Conservation (phyloP, 768 basidiomycete genomes). For the Rhizopogon vinicolor region DNA sequence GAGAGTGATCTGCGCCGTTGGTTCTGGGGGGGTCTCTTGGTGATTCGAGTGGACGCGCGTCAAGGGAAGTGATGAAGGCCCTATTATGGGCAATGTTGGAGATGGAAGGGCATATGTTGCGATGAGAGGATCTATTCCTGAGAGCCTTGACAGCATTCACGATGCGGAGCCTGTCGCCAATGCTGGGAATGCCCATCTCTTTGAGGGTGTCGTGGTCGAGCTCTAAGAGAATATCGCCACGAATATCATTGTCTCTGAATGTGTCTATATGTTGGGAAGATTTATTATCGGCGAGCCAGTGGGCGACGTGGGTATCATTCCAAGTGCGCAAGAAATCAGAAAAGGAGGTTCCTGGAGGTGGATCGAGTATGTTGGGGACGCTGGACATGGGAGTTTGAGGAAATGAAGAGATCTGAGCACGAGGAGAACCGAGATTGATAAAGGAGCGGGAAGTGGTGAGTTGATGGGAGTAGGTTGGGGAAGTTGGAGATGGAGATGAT, state of each 20-base stretch:
- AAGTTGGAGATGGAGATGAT: slow-evolving; percentile 36
- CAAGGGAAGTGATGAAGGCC: background rate
- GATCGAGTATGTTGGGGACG: slow-evolving; percentile 38
- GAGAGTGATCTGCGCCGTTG: slow-evolving; percentile 6
- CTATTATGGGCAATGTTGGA: background rate
- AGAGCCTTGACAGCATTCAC: slow-evolving; percentile 79
- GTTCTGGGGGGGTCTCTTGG: slow-evolving; percentile 3
- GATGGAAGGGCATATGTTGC: background rate
- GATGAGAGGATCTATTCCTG: slow-evolving; percentile 48
- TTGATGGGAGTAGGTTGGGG: slow-evolving; percentile 35
- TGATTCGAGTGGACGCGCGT: slow-evolving; percentile 3
- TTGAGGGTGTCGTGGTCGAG: slow-evolving; percentile 82
- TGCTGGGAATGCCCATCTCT: slow-evolving; percentile 86
- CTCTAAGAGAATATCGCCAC: slow-evolving; percentile 88
- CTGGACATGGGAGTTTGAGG: slow-evolving; percentile 35
- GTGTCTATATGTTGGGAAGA: slow-evolving; percentile 61
- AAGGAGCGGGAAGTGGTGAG: slow-evolving; percentile 33
- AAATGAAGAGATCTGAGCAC: slow-evolving; percentile 39
- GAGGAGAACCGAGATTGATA: slow-evolving; percentile 25
- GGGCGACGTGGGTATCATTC: slow-evolving; percentile 64
- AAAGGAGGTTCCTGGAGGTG: slow-evolving; percentile 55
- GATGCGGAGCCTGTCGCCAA: slow-evolving; percentile 90
- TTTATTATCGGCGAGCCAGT: slow-evolving; percentile 77
- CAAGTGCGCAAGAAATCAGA: slow-evolving; percentile 65
- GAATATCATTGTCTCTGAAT: slow-evolving; percentile 86